These are phyloP conservation scores for Trypanosoma lewisi DNA, from an alignment of 208 protist genomes.

Conservation along the genomic window DNA sequence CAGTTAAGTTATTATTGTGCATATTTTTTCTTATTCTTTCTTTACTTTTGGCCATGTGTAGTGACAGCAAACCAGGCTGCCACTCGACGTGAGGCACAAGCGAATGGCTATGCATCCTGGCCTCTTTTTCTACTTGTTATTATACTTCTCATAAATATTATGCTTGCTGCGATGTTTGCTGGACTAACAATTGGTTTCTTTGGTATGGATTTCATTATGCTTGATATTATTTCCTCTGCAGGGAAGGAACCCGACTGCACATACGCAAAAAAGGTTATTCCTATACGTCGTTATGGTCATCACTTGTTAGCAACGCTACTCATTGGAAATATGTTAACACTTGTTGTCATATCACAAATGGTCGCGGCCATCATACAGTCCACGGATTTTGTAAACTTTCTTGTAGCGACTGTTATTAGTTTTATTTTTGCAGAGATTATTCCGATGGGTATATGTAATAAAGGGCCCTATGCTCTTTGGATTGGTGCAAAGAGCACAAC, in stretches of 20 bases:
- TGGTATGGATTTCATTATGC: slow-evolving; percentile 73
- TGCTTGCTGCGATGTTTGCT: slow-evolving; percentile 77
- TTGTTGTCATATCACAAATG: slow-evolving; percentile 80
- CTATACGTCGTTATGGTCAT: slow-evolving; percentile 68
- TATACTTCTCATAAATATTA: slow-evolving; percentile 42
- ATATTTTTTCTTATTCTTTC: neutral
- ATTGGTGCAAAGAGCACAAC: slow-evolving; percentile 51
- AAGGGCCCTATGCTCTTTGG: slow-evolving; percentile 62
- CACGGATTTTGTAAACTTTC: slow-evolving; percentile 67
- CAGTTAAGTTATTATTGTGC: too few species aligned
- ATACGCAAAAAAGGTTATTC: slow-evolving; percentile 71
- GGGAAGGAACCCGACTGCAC: slow-evolving; percentile 59
- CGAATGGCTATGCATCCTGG: slow-evolving; percentile 40
- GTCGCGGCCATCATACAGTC: slow-evolving; percentile 61
- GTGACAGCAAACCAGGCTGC: neutral
- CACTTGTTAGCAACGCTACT: slow-evolving; percentile 69
- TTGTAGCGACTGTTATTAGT: slow-evolving; percentile 60
- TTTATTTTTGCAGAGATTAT: slow-evolving; percentile 80
- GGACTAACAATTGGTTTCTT: slow-evolving; percentile 80
- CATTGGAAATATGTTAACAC: slow-evolving; percentile 80
- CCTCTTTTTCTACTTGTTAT: slow-evolving; percentile 43
- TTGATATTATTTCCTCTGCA: slow-evolving; percentile 77
- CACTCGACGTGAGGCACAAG: neutral
- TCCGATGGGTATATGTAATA: slow-evolving; percentile 80
- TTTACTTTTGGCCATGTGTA: neutral